Conservation (phyloP, 345 rosid genomes). For the Eucalyptus polyanthemos region DNA sequence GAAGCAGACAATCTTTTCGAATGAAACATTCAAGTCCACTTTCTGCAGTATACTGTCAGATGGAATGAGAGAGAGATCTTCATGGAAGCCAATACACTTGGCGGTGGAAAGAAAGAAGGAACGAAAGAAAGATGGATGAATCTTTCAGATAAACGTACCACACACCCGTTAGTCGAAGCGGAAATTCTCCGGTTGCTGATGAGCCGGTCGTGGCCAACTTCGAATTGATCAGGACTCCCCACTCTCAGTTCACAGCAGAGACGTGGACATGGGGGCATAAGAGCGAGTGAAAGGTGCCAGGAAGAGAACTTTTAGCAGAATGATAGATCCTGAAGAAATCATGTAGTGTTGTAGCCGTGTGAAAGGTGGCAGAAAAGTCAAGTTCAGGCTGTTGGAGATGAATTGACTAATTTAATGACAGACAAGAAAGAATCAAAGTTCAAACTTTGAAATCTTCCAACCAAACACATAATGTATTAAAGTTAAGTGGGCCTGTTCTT, state of each 20-base stretch:
- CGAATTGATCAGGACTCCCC: neutral
- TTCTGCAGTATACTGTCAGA: neutral
- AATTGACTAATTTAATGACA: neutral
- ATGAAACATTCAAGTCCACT: neutral
- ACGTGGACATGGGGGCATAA: neutral
- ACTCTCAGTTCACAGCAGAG: neutral
- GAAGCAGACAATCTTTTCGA: neutral
- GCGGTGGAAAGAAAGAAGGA: neutral
- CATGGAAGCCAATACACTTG: neutral
- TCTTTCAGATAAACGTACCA: neutral
- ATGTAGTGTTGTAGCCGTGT: neutral
- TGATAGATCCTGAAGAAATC: neutral
- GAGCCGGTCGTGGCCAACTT: neutral
- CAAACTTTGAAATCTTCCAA: neutral
- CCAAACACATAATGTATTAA: neutral
- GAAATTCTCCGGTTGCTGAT: neutral
- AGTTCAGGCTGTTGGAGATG: neutral
- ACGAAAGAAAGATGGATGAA: neutral
- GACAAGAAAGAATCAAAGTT: neutral
- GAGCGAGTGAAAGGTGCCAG: neutral
- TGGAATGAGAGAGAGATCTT: neutral
- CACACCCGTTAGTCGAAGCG: neutral
- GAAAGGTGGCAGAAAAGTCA: neutral
- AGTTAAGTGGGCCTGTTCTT: neutral
- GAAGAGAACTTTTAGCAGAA: neutral